These are phyloP conservation scores for Peterozyma toletana DNA, from an alignment of 805 yeast species.

Conservation along the genomic window DNA sequence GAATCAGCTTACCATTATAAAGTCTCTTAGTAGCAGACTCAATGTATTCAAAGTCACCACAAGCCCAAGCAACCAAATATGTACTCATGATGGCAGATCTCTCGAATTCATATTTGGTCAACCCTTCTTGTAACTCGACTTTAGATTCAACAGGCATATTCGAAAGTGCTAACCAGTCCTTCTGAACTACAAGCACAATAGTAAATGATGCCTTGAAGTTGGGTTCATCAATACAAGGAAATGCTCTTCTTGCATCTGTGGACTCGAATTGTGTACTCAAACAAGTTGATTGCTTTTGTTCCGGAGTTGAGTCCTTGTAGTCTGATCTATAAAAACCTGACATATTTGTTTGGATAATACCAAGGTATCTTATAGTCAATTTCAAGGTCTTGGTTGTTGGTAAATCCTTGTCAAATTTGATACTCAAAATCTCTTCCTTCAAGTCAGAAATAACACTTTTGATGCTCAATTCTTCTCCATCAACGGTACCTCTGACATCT, in stretches of 20 bases:
- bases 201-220: constrained; percentile 47
- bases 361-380: constrained; percentile 29
- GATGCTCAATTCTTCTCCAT: constrained; percentile 8
- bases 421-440: constrained; percentile 56
- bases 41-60: constrained; percentile 48
- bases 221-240: constrained; percentile 55
- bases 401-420: constrained; percentile 41
- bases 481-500: neutral
- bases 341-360: constrained; percentile 46
- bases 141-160: no score
- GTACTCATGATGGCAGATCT: constrained; percentile 50
- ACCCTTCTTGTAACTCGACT: constrained; percentile 30
- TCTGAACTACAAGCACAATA: constrained; percentile 29
- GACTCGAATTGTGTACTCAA: constrained; percentile 53
- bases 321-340: constrained; percentile 47
- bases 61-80: constrained; percentile 51
- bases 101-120: constrained; percentile 28
- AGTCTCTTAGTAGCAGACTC: constrained; percentile 33
- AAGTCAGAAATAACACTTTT: constrained; percentile 25
- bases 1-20: constrained; percentile 33
- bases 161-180: constrained; percentile 28
- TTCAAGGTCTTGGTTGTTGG: constrained; percentile 18
- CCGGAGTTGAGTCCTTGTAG: constrained; percentile 26
- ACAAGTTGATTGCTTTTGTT: constrained; percentile 28
- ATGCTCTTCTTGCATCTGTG: constrained; percentile 51